phyloP scores from a whole-genome alignment of 805 yeast species.

The Hanseniaspora clermontiae region DNA sequence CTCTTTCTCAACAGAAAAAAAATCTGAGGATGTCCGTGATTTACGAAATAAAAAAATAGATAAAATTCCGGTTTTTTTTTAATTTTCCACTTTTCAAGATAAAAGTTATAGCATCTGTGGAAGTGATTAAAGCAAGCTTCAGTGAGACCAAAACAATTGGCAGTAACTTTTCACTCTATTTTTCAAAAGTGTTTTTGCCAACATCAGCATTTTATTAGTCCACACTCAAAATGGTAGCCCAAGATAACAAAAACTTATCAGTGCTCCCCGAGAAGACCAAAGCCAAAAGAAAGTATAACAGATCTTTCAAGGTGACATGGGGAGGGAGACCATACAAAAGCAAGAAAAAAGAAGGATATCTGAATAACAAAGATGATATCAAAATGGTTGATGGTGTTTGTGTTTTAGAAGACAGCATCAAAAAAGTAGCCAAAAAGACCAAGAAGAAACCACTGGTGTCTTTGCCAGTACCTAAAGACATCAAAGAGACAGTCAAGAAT shows the following conservation, averaged over 20 bases:
- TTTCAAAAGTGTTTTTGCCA: too few relatives aligned
- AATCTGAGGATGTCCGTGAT: too few relatives aligned
- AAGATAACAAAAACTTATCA: not conserved
- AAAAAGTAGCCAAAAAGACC: not conserved
- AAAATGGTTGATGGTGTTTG: slow-evolving; percentile 2
- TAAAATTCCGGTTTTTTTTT: too few relatives aligned
- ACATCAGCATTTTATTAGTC: too few relatives aligned
- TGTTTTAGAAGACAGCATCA: not conserved
- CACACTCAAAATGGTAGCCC: not conserved
- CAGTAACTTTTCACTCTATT: too few relatives aligned
- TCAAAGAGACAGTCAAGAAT: not conserved
- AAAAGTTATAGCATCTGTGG: too few relatives aligned
- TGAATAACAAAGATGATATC: not conserved
- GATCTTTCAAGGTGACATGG: slow-evolving; percentile 8
- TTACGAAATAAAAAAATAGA: too few relatives aligned
- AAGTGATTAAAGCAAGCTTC: too few relatives aligned
- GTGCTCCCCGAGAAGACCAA: not conserved
- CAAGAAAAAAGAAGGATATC: slow-evolving; percentile 1
- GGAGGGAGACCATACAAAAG: slow-evolving; percentile 12
- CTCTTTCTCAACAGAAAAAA: too few relatives aligned
- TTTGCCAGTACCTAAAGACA: not conserved
- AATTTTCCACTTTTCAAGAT: too few relatives aligned
- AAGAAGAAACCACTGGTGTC: not conserved
- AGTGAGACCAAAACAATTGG: too few relatives aligned
- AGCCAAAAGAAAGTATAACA: slow-evolving; percentile 1